A percentile compares a stretch with the other conserved stretches of the same genome.
These are phyloP conservation scores for Parastagonospora nodorum DNA, from an alignment of 2,329 filamentous ascomycete species.

Conservation along the genomic window DNA sequence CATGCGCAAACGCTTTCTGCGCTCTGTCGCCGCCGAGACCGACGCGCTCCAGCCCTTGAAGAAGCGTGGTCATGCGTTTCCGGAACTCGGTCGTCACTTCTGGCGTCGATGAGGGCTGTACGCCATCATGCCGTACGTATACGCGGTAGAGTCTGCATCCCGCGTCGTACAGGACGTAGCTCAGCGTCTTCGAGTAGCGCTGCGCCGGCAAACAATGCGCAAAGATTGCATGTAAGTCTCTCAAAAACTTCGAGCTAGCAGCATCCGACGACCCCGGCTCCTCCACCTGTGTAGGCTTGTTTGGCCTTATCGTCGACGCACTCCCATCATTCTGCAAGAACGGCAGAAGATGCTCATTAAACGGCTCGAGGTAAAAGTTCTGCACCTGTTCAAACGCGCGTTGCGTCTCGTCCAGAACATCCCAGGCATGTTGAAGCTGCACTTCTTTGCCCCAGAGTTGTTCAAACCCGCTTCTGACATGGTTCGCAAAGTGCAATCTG, in stretches of 20 bases:
- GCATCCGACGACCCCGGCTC: slow-evolving; percentile 22
- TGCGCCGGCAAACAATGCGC: slow-evolving; percentile 63
- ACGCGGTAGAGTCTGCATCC: slow-evolving; percentile 54
- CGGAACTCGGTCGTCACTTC: slow-evolving; percentile 45
- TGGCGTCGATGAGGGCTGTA: slow-evolving; percentile 19
- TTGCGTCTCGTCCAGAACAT: slow-evolving; percentile 45
- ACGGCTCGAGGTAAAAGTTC: slow-evolving; percentile 43
- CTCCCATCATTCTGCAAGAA: slow-evolving; percentile 31
- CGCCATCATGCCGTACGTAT: slow-evolving; percentile 32
- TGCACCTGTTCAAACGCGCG: slow-evolving; percentile 44
- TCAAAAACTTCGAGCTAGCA: slow-evolving; percentile 56
- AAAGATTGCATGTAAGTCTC: slow-evolving; percentile 68
- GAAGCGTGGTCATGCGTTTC: slow-evolving; percentile 60
- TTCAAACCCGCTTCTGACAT: slow-evolving; percentile 34
- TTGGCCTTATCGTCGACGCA: slow-evolving; percentile 36
- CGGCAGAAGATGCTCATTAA: slow-evolving; percentile 41
- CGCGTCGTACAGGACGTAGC: slow-evolving; percentile 59
- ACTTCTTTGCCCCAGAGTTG: slow-evolving; percentile 38
- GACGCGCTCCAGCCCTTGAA: slow-evolving; percentile 65
- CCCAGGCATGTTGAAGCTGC: slow-evolving; percentile 30
- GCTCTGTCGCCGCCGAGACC: slow-evolving; percentile 72
- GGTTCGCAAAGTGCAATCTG: slow-evolving; percentile 47
- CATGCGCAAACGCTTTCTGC: slow-evolving; percentile 72
- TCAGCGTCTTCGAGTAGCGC: slow-evolving; percentile 60
- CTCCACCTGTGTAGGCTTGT: slow-evolving; percentile 43